These are phyloP conservation scores for Jacaranda mimosifolia DNA, from an alignment of 257 asterid species.

Conservation along the genomic window DNA sequence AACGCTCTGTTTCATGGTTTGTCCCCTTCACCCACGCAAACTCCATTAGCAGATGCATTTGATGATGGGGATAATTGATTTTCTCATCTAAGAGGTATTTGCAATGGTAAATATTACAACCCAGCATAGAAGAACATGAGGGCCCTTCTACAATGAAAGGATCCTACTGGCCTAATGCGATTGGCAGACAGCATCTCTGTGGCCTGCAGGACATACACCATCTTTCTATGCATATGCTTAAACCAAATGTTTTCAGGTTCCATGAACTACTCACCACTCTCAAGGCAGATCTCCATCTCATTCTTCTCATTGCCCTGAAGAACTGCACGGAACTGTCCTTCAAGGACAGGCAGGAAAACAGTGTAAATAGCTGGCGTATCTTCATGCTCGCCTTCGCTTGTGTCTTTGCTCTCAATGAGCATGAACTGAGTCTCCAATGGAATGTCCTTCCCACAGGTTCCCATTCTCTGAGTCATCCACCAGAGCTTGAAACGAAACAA, in stretches of 20 bases:
- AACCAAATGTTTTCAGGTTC: conserved; percentile 39
- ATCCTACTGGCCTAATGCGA: conserved; percentile 25
- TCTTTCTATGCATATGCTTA: conserved; percentile 35
- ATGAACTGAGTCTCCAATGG: conserved; percentile 97
- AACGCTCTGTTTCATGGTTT: conserved; percentile 31
- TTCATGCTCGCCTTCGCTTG: conserved; percentile 62
- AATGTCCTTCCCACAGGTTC: conserved; percentile 86
- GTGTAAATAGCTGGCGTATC: conserved; percentile 76
- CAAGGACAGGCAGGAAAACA: conserved; percentile 93
- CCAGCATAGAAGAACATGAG: not conserved
- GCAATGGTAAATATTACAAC: conserved; percentile 36
- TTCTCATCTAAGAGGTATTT: conserved; percentile 39
- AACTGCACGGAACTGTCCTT: conserved; percentile 96
- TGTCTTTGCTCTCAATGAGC: conserved; percentile 90
- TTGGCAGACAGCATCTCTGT: not conserved
- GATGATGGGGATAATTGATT: conserved; percentile 31
- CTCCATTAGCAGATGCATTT: conserved; percentile 35
- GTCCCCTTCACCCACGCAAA: conserved; percentile 34
- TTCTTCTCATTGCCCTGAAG: conserved; percentile 92
- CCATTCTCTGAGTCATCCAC: conserved; percentile 99
- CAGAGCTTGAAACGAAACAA: conserved; percentile 96
- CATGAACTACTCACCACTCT: conserved; percentile 83
- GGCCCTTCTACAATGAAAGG: conserved; percentile 42
- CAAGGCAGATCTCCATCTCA: conserved; percentile 94
- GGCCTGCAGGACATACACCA: too few species aligned